Evolutionary conservation across 1,139 yeast species (phyloP).

Genomic region (Geotrichum citri-aurantii): DNA sequence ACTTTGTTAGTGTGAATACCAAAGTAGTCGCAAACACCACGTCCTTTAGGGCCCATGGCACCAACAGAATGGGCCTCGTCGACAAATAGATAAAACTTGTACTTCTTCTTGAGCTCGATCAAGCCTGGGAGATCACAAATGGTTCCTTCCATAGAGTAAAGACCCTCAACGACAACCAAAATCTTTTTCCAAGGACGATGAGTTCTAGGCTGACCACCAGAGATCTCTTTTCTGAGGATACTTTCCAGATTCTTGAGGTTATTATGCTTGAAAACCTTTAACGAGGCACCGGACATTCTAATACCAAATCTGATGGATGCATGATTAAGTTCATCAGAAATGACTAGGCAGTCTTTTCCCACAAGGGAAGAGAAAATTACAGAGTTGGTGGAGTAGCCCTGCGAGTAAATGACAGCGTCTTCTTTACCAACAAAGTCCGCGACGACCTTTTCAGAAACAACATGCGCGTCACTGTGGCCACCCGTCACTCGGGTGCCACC

Average conservation of each 20-base stretch:
- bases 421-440: conserved; percentile 91
- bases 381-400: conserved; percentile 98
- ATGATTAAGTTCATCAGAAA: conserved; percentile 91
- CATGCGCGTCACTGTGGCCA: conserved; percentile 76
- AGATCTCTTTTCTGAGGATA: conserved; percentile 76
- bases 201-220: conserved; percentile 94
- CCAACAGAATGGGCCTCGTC: conserved; percentile 99
- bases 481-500: conserved; percentile 70
- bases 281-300: conserved; percentile 87
- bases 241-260: conserved; percentile 79
- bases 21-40: conserved; percentile 93
- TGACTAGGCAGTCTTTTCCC: conserved; percentile 81
- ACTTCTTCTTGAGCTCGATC: conserved; percentile 70
- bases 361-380: conserved; percentile 76
- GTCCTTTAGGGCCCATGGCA: conserved; percentile 89
- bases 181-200: conserved; percentile 98
- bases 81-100: conserved; percentile 82
- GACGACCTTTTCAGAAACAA: conserved; percentile 64
- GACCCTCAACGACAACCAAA: conserved; percentile 88
- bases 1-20: conserved; percentile 67
- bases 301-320: conserved; percentile 95
- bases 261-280: conserved; percentile 87
- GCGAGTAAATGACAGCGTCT: conserved; percentile 76
- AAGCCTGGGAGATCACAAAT: conserved; percentile 78
- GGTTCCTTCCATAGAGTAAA: conserved; percentile 97